phyloP scores from a whole-genome alignment of 805 yeast genomes.

The Spathaspora girioi region DNA sequence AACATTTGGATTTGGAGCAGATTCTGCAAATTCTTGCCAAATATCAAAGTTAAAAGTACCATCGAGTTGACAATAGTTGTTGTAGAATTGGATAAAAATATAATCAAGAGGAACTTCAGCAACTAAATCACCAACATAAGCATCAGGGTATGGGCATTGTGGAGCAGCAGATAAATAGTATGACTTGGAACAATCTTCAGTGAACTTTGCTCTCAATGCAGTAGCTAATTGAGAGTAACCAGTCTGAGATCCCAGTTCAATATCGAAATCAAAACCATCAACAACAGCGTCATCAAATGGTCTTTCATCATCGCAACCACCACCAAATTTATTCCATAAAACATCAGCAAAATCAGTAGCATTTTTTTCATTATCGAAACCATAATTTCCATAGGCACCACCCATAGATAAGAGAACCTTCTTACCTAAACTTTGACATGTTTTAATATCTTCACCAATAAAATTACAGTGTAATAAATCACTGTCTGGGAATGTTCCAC shows the following conservation, averaged over 20 bases:
- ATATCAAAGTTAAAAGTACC: conserved; percentile 59
- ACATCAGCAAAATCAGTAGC: conserved; percentile 52
- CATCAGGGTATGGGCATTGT: conserved; percentile 87
- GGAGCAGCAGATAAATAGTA: conserved; percentile 89
- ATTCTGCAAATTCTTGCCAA: conserved; percentile 64
- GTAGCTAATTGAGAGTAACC: conserved; percentile 27
- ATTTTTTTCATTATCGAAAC: conserved; percentile 45
- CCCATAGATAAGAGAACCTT: conserved; percentile 72
- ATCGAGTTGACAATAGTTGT: conserved; percentile 66
- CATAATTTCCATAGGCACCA: conserved; percentile 35
- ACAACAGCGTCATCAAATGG: conserved; percentile 27
- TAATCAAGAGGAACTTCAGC: conserved; percentile 65
- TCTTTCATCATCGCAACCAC: conserved; percentile 21
- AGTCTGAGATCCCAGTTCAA: conserved; percentile 17
- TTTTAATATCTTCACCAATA: conserved; percentile 55
- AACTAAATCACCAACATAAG: conserved; percentile 20
- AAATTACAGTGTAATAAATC: conserved; percentile 36
- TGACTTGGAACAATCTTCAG: conserved; percentile 39
- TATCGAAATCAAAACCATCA: conserved; percentile 34
- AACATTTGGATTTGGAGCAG: conserved; percentile 65
- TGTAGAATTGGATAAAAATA: conserved; percentile 85
- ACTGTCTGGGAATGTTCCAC: conserved; percentile 22
- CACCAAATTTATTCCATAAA: conserved; percentile 35
- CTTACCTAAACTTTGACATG: conserved; percentile 73
- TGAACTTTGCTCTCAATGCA: conserved; percentile 19